Conservation (phyloP, 805 yeast species). For the Grigorovia jiainica region DNA sequence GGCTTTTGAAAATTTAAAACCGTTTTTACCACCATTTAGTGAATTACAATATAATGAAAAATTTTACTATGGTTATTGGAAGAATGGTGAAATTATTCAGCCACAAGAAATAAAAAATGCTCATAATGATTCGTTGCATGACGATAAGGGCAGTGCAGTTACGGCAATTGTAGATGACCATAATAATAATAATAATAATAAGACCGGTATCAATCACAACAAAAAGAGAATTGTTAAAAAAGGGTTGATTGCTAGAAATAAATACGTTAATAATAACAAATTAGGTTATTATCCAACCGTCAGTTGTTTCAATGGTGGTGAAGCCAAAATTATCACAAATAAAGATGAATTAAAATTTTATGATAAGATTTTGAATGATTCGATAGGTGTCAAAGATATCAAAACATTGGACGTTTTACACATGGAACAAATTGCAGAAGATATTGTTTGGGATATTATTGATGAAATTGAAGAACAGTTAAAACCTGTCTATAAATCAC, state of each 20-base stretch:
- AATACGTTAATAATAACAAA: constrained; percentile 64
- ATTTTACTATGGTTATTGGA: constrained; percentile 26
- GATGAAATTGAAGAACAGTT: constrained; percentile 66
- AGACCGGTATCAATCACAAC: constrained; percentile 1
- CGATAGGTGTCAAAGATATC: constrained; percentile 25
- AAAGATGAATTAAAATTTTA: constrained; percentile 41
- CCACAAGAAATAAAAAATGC: constrained; percentile 8
- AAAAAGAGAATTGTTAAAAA: constrained; percentile 26
- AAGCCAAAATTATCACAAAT: constrained; percentile 60
- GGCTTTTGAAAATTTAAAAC: constrained; percentile 57
- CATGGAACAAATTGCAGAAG: constrained; percentile 66
- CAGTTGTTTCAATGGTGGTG: constrained; percentile 72
- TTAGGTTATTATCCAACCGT: constrained; percentile 89
- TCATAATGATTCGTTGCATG: neutral
- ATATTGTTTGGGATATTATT: constrained; percentile 69
- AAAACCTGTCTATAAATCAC: neutral
- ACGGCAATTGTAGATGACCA: no score
- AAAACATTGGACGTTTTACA: constrained; percentile 52
- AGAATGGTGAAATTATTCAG: constrained; percentile 12
- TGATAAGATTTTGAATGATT: constrained; percentile 14
- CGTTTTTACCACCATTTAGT: constrained; percentile 74
- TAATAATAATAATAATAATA: neutral
- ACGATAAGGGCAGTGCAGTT: no score
- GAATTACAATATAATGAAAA: constrained; percentile 37
- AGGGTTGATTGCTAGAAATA: constrained; percentile 22